A percentile compares a stretch with the other conserved stretches of the same genome.
phyloP scores from a whole-genome alignment of 225 moss, liverwort and hornwort species.

The Physcomitrellopsis africana region DNA sequence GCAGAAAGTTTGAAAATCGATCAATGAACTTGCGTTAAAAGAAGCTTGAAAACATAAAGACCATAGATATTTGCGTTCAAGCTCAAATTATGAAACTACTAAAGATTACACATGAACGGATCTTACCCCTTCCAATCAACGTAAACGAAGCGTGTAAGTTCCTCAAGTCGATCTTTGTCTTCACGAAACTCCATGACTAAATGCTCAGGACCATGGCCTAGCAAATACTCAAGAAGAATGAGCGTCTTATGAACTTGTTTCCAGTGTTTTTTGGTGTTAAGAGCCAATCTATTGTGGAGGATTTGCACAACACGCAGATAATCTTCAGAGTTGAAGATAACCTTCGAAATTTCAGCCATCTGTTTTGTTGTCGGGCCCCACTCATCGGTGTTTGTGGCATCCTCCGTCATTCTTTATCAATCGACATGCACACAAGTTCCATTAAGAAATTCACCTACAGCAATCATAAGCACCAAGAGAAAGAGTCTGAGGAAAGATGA shows the following conservation, averaged over 20 bases:
- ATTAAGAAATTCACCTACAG: too few relatives aligned
- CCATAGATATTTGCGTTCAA: not conserved
- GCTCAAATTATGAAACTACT: not conserved
- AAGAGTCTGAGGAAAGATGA: not conserved
- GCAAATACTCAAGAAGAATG: constrained; percentile 52
- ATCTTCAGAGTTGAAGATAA: constrained; percentile 35
- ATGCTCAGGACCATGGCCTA: constrained; percentile 55
- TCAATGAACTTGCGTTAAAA: not conserved
- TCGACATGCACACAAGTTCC: not conserved
- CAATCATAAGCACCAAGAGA: too few relatives aligned
- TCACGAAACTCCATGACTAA: constrained; percentile 55
- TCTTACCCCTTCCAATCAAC: constrained; percentile 39
- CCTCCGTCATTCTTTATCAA: constrained; percentile 46
- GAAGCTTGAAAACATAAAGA: not conserved
- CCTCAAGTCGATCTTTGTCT: constrained; percentile 47
- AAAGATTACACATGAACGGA: not conserved
- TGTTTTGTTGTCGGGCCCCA: constrained; percentile 52
- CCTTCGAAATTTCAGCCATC: constrained; percentile 49
- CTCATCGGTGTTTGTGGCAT: constrained; percentile 56
- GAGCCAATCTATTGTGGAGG: constrained; percentile 45
- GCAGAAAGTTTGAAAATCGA: not conserved
- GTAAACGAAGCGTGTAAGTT: constrained; percentile 33
- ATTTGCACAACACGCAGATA: constrained; percentile 51
- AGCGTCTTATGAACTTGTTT: constrained; percentile 55
- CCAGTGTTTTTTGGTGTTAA: constrained; percentile 41